Evolutionary conservation across 2,329 filamentous ascomycete species (phyloP).

Genomic region (Paraphoma chrysanthemicola): DNA sequence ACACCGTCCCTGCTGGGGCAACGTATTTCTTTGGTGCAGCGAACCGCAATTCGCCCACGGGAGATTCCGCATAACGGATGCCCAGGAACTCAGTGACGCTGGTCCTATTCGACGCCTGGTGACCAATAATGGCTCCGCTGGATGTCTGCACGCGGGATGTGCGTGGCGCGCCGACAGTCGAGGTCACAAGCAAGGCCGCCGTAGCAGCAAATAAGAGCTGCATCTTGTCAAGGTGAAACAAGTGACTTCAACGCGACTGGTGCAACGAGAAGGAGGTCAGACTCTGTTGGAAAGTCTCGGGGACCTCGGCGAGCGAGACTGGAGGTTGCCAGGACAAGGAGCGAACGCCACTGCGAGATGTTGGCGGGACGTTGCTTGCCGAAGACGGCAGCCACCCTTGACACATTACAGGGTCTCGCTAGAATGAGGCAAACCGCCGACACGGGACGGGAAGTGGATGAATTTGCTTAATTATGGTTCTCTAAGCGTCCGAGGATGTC

Average conservation of each 20-base stretch:
- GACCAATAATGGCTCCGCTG: conserved; percentile 42
- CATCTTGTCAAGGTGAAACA: not conserved
- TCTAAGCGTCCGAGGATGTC: no score
- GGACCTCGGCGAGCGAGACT: not conserved
- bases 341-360: not conserved
- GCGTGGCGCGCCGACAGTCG: not conserved
- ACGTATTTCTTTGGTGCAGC: conserved; percentile 36
- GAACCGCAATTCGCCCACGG: conserved; percentile 43
- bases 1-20: conserved; percentile 26
- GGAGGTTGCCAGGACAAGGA: not conserved
- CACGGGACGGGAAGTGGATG: not conserved
- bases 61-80: conserved; percentile 45
- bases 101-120: conserved; percentile 30
- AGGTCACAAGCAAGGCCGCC: not conserved
- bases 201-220: not conserved
- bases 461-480: no score
- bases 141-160: conserved; percentile 29
- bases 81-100: conserved; percentile 44
- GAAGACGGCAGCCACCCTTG: not conserved
- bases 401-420: not conserved
- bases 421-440: conserved; percentile 1
- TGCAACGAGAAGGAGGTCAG: not conserved
- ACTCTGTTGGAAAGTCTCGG: not conserved
- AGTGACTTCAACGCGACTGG: not conserved
- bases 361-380: conserved; percentile 5